phyloP scores from a whole-genome alignment of 2,329 filamentous ascomycete genomes.

The Seiridium cupressi region DNA sequence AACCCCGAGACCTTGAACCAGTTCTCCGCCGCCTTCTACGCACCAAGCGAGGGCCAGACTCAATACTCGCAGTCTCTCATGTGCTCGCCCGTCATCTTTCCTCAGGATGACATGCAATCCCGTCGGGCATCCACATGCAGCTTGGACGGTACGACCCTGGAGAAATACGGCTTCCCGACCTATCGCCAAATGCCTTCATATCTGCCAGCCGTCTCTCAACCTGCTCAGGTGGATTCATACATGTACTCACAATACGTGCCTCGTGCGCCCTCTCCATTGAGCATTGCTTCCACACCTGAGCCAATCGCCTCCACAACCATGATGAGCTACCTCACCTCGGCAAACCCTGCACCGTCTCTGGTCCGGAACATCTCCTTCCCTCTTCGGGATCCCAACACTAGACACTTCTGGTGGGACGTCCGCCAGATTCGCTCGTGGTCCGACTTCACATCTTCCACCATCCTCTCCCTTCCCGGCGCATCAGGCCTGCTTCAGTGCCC shows the following conservation, averaged over 20 bases:
- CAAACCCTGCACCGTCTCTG: slow-evolving; percentile 80
- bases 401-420: slow-evolving; percentile 95
- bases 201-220: slow-evolving; percentile 31
- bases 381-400: slow-evolving; percentile 64
- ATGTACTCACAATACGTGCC: slow-evolving; percentile 44
- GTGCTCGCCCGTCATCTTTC: slow-evolving; percentile 63
- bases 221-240: slow-evolving; percentile 40
- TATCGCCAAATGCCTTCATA: slow-evolving; percentile 72
- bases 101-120: slow-evolving; percentile 42
- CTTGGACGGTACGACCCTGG: slow-evolving; percentile 64
- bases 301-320: slow-evolving; percentile 64
- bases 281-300: slow-evolving; percentile 39
- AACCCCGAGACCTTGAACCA: slow-evolving; percentile 55
- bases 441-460: slow-evolving; percentile 70
- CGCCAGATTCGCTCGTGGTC: slow-evolving; percentile 84
- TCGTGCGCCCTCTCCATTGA: slow-evolving; percentile 39
- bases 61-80: slow-evolving; percentile 50
- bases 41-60: slow-evolving; percentile 29
- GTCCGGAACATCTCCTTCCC: slow-evolving; percentile 76
- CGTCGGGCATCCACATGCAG: slow-evolving; percentile 67
- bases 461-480: slow-evolving; percentile 72
- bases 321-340: slow-evolving; percentile 71
- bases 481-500: slow-evolving; percentile 70
- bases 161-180: slow-evolving; percentile 77
- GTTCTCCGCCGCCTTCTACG: slow-evolving; percentile 37